Evolutionary conservation across 192 early-diverging fungal genomes (phyloP).

Genomic region (Globomyces pollinis-pini): DNA sequence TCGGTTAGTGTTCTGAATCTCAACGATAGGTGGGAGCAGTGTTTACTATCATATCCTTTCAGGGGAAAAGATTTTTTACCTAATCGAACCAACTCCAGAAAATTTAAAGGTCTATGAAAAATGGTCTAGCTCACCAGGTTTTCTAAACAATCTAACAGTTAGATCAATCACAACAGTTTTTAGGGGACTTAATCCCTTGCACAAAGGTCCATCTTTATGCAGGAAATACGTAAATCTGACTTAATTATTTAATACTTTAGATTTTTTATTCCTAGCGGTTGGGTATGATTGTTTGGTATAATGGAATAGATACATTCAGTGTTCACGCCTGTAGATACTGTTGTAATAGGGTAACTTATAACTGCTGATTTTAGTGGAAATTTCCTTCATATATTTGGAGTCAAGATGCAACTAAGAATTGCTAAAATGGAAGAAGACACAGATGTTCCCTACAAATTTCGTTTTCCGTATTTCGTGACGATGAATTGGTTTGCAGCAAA

Average conservation of each 20-base stretch:
- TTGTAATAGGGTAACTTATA: no score
- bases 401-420: slow-evolving; percentile 59
- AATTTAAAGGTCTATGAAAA: slow-evolving; percentile 81
- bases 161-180: slow-evolving; percentile 71
- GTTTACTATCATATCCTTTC: slow-evolving; percentile 87
- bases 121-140: slow-evolving; percentile 83
- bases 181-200: slow-evolving; percentile 71
- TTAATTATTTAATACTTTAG: no score
- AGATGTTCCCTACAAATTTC: slow-evolving; percentile 69
- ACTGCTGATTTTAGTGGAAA: no score
- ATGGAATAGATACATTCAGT: slow-evolving; percentile 88
- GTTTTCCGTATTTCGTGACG: slow-evolving; percentile 75
- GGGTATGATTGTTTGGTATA: slow-evolving; percentile 31
- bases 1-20: no score
- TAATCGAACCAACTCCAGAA: slow-evolving; percentile 71
- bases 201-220: slow-evolving; percentile 65
- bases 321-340: slow-evolving; percentile 73
- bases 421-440: slow-evolving; percentile 74
- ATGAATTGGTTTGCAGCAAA: slow-evolving; percentile 78
- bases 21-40: no score
- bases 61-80: slow-evolving; percentile 84
- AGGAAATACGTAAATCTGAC: slow-evolving; percentile 86
- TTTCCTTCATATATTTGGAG: slow-evolving; percentile 77
- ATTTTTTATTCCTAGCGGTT: slow-evolving; percentile 90
- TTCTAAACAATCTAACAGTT: no score